Base-by-base conservation (phyloP, 2,329 filamentous ascomycete genomes). In the Fusarium nygamai region DNA sequence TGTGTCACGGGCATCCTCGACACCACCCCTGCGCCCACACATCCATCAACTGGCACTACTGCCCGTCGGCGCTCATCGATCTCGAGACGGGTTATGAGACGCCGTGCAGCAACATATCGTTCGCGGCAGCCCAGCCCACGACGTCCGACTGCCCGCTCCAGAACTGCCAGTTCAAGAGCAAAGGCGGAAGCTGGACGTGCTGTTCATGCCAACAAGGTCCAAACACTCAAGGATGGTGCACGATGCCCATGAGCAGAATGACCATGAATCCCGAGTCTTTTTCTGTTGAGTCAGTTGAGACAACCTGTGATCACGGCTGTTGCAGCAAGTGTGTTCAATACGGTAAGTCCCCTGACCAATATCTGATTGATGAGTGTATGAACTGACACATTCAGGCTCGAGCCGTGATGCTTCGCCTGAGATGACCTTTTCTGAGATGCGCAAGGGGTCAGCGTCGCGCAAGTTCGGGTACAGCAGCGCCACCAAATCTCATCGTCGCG, bases 41-140 rank as follows among this genome's bases (percentile, higher is more conserved):
- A n/a, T 89, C 87, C 53, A 83, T 89, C 72, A 85, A 85, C 69
- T 89, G 87, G 86, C 83, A 87, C 76, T 88, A 89, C 79, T 89
- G 88, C 74, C 85, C 87, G 2, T 80, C 80, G 22, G 81, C 58
- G 76, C 64, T 82, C 67, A 85, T 89, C 66, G 86, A 89, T 77
- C 78, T 87, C 38, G 78, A 82, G 41, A 88, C 87, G 1, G 86
- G 87, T 24, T 85, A 86, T 67, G 85, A 87, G 76, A 84, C 84
- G 41, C 84, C 87, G 39, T 89, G 88, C 78, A 78, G 79, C 62
- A 87, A 87, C 62, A 83, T 84, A 39, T 85, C 84, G 13, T 88
- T 88, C 74, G 85, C 85, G 12, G 80, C 82, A 3, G 82, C 84
- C 6, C 86, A 88, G 73, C 80, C 84, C 43, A 83, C 83, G 66